These are phyloP conservation scores for Starmerella asiatica DNA, from an alignment of 805 yeast genomes.

Conservation along the genomic window DNA sequence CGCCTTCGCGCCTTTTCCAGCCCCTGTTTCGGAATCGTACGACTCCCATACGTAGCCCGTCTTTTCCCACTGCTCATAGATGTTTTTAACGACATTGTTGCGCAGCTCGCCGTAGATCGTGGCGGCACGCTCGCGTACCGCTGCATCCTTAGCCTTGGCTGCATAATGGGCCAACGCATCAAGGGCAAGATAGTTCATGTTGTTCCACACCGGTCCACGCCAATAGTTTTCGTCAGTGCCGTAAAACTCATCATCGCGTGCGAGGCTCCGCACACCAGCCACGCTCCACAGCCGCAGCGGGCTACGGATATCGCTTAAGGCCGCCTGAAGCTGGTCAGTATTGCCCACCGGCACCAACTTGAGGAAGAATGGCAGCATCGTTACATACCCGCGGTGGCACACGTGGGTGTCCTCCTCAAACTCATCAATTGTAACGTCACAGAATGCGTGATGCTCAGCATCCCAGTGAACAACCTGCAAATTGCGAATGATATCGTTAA, in stretches of 20 bases:
- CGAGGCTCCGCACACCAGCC: slow-evolving; percentile 70
- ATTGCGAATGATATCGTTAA: slow-evolving; percentile 45
- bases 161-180: slow-evolving; percentile 54
- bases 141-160: slow-evolving; percentile 22
- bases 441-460: slow-evolving; percentile 48
- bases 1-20: slow-evolving; percentile 68
- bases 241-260: slow-evolving; percentile 50
- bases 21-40: slow-evolving; percentile 65
- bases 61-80: slow-evolving; percentile 50
- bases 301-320: slow-evolving; percentile 49
- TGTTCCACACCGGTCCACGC: slow-evolving; percentile 91
- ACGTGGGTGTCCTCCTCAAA: slow-evolving; percentile 50
- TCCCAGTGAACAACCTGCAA: slow-evolving; percentile 74
- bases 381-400: slow-evolving; percentile 84
- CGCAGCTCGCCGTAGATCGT: slow-evolving; percentile 48
- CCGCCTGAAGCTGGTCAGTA: slow-evolving; percentile 35
- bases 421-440: slow-evolving; percentile 71
- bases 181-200: slow-evolving; percentile 70
- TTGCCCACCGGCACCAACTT: slow-evolving; percentile 41
- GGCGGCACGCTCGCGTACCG: slow-evolving; percentile 31
- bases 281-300: slow-evolving; percentile 64
- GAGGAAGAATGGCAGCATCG: slow-evolving; percentile 72
- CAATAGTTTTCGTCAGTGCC: slow-evolving; percentile 83
- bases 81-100: slow-evolving; percentile 51
- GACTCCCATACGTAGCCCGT: slow-evolving; percentile 88